A percentile compares a stretch with the other conserved stretches of the same genome.
Evolutionary conservation across 2,329 filamentous ascomycete genomes (phyloP).

Genomic region (Cercospora sesami): DNA sequence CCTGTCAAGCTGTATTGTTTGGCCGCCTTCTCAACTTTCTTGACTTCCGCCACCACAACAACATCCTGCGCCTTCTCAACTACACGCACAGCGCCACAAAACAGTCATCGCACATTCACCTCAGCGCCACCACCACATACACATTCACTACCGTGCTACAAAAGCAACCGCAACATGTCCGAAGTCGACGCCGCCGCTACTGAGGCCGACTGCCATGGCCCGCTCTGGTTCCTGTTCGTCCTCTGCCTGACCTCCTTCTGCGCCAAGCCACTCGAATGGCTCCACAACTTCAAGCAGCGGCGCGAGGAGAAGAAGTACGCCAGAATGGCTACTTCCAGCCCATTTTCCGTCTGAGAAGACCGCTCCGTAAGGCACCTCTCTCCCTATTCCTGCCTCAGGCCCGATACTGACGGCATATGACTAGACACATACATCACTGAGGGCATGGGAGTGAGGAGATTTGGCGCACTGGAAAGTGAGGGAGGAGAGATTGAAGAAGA

Average conservation of each 20-base stretch:
- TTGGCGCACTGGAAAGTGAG: not conserved
- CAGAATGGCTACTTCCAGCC: not conserved
- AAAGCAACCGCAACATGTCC: not conserved
- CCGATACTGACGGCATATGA: not conserved
- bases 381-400: not conserved
- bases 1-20: not conserved
- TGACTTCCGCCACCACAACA: not conserved
- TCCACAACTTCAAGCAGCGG: not conserved
- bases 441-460: not conserved
- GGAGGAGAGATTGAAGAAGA: not conserved
- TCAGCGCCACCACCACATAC: not conserved
- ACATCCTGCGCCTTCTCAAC: not conserved
- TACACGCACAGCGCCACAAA: not conserved
- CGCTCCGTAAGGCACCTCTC: not conserved
- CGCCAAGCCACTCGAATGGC: not conserved
- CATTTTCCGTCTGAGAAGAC: not conserved
- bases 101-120: not conserved
- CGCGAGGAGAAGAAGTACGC: not conserved
- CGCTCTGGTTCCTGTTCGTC: not conserved
- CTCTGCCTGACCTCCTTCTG: not conserved
- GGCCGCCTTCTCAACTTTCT: not conserved
- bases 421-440: not conserved
- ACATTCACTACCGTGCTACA: not conserved
- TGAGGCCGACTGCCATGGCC: not conserved
- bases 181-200: not conserved